Base-by-base conservation (phyloP, 169 alveolate genomes). In the Plasmodium falciparum region DNA sequence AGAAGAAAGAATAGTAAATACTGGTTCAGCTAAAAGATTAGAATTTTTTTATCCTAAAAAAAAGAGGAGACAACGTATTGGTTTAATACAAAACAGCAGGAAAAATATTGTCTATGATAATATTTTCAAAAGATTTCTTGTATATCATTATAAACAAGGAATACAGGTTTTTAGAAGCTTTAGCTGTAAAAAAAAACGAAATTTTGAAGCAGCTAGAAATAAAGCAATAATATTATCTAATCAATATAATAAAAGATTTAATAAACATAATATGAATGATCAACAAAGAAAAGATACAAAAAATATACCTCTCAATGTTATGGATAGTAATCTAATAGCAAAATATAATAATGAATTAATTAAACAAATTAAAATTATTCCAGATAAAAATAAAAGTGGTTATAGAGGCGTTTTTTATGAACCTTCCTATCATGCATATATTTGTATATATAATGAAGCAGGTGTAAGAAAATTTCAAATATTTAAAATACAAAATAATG, bases 401-500 rank as follows among this genome's bases (percentile, higher is more conserved):
- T 93, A 89, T 56, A 67, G 96, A 29, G 96, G 96, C 7, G 95
- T 93, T 3, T 91, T 93, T 88, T 93, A 91, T 83, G 96, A 93
- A 61, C 43, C 92, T 20, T 71, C 92, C 52, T 61, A 89, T 5
- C 88, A 91, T 45, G 89, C 95, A 17, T 93, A 94, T 92, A 94
- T 89, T 8, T 93, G 88, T 17, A 63, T 50, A 33, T 93, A 88
- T 88, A 91, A 91, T 73, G 96, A 93, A 24, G 92, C 93, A 15
- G 96, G 96, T 12, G 67, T 91, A 54, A 29, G 96, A 33, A 93
- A 93, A 92, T 93, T 83, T 63, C 93, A 92, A 49, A 75, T 91
- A 52, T 93, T 93, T 62, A 80, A 88, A 54, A 90, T 91, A 13
- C 58, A 73, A 66, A 89, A 91, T 54, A 88, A 89, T 13, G 96